Evolutionary conservation across 1,284 basidiomycete genomes (phyloP), one percentile per base, ranked within the genome.

Genomic region (Ganoderma lingzhi): DNA sequence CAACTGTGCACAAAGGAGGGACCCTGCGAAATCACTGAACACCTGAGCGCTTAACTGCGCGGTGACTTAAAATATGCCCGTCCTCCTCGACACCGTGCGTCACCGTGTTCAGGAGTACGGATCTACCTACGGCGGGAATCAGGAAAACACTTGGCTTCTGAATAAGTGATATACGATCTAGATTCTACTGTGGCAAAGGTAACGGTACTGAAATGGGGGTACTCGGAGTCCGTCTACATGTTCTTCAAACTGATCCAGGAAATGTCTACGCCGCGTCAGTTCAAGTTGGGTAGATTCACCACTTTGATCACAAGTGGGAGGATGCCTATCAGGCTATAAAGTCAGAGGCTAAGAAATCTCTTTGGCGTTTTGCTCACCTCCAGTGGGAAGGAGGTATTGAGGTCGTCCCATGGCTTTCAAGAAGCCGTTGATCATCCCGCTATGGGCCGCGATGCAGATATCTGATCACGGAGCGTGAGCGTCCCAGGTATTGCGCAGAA

Each of bases 371-470:
- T 23, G 76, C 82, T 73, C 67, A 87, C 91, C 91, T 80, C 91
- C 91, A 10, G 90, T 91, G 0, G 86, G 85, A 23, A 92, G 80
- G 1, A 73, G 48, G 74, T 86, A 89, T 19, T 69, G 64, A 1
- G 73, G 75, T 14, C 87, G 83, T 10, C 83, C 84, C 63, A 87
- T 78, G 0, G 83, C 82, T 1, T 74, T 78, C 64, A 90, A 74
- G 62, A 91, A 83, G 0, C 84, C 87, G 39, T 85, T 84, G 60
- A 91, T 89, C 64, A 89, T 86, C 2, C 87, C 89, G 15, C 86
- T 82, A 76, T 93, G 91, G 0, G 87, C 85, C 0, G 90, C 91
- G 66, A 93, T 84, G 2, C 90, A 90, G 39, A 93, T 83, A 71
- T 85, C 91, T 91, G 23, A 23, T 30, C 4, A 19, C 6, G 23